Evolutionary conservation across 2,329 filamentous ascomycete species (phyloP).

Genomic region (Hypoxylon sp.): DNA sequence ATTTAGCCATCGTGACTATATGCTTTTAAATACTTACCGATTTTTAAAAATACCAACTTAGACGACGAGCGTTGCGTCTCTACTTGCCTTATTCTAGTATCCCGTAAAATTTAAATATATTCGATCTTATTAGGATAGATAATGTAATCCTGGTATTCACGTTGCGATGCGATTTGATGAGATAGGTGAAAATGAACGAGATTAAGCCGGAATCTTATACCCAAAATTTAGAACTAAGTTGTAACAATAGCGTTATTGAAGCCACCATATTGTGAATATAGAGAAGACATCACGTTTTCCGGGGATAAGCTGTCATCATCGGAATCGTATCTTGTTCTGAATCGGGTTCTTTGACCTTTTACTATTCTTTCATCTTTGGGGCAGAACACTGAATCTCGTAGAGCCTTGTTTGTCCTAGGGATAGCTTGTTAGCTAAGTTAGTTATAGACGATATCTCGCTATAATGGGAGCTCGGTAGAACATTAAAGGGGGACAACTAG

Average conservation of each 20-base stretch:
- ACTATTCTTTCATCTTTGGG: not conserved
- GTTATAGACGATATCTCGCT: too few species aligned
- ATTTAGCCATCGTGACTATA: not conserved
- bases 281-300: not conserved
- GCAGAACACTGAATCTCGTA: not conserved
- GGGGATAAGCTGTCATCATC: not conserved
- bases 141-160: not conserved
- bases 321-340: not conserved
- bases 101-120: not conserved
- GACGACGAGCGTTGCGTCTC: not conserved
- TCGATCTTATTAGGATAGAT: not conserved
- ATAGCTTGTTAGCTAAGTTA: too few species aligned
- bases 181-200: not conserved
- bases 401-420: too few species aligned
- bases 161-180: not conserved
- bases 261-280: not conserved
- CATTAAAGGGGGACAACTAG: too few species aligned
- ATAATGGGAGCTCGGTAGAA: too few species aligned
- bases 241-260: constrained; percentile 1
- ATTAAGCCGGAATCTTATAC: not conserved
- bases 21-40: not conserved
- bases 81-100: not conserved
- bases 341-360: not conserved
- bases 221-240: not conserved
- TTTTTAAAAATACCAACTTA: not conserved